phyloP scores from a whole-genome alignment of 352 stramenopile species.

The Globisporangium lucens region DNA sequence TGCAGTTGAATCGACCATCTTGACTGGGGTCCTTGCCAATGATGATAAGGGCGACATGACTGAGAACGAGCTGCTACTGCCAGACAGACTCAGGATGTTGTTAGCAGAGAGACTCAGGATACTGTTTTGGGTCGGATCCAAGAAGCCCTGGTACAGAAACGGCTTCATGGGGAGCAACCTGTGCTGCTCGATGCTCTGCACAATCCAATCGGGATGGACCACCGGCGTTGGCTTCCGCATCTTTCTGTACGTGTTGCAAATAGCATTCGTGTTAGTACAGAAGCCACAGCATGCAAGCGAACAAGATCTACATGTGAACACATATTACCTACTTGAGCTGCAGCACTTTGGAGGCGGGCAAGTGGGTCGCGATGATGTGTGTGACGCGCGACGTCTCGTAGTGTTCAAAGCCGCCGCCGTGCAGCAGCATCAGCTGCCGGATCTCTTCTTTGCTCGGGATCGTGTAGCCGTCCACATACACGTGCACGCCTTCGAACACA shows the following conservation, averaged over 20 bases:
- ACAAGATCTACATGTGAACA: too few species aligned
- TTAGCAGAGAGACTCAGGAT: conserved; percentile 23
- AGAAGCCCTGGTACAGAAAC: conserved; percentile 87
- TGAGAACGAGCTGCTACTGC: background rate
- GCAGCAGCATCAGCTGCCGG: conserved; percentile 63
- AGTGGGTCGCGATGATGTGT: conserved; percentile 84
- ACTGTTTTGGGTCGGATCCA: conserved; percentile 59
- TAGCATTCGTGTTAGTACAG: background rate
- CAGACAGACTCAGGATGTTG: conserved; percentile 10
- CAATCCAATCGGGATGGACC: conserved; percentile 90
- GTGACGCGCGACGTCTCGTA: conserved; percentile 86
- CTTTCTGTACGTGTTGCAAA: conserved; percentile 30
- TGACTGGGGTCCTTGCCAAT: background rate
- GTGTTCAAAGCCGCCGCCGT: conserved; percentile 86
- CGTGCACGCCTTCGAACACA: conserved; percentile 78
- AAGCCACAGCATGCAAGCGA: background rate
- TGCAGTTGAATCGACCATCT: background rate
- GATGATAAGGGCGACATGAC: background rate
- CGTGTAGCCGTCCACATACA: conserved; percentile 89
- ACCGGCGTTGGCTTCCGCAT: conserved; percentile 65
- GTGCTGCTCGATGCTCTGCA: conserved; percentile 79
- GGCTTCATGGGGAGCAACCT: conserved; percentile 65
- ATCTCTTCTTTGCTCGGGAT: conserved; percentile 84
- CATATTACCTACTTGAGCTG: conserved; percentile 56
- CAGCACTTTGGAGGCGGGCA: conserved; percentile 82